phyloP scores from a whole-genome alignment of 2,329 filamentous ascomycete genomes.

The Lachnellula cervina region DNA sequence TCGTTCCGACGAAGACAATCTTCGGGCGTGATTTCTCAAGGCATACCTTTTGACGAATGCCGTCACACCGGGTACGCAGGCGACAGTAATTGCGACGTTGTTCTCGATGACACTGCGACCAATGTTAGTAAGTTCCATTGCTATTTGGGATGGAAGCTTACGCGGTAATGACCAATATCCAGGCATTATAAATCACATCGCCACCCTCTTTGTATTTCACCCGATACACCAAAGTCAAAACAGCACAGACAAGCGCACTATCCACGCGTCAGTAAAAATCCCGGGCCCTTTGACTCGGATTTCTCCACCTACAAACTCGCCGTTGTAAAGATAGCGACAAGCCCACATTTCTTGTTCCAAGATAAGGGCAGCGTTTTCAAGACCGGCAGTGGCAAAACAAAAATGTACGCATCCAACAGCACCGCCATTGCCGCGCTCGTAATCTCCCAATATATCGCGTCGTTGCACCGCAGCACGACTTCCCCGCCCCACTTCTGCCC shows the following conservation, averaged over 20 bases:
- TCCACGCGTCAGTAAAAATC: neutral
- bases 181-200: neutral
- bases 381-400: conserved; percentile 2
- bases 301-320: conserved; percentile 31
- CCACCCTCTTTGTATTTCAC: neutral
- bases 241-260: conserved; percentile 3
- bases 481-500: neutral
- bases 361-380: neutral
- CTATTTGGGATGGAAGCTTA: neutral
- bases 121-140: neutral
- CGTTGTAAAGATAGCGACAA: conserved; percentile 36
- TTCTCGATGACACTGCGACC: conserved; percentile 3
- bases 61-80: conserved; percentile 7
- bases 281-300: neutral
- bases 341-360: conserved; percentile 41
- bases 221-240: conserved; percentile 1
- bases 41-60: conserved; percentile 4
- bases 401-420: conserved; percentile 6
- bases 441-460: conserved; percentile 1
- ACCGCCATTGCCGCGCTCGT: neutral
- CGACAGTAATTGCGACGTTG: conserved; percentile 8
- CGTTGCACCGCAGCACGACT: neutral
- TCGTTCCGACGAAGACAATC: neutral
- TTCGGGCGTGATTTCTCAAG: neutral
- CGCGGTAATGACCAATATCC: conserved; percentile 3